Percentiles rank a stretch among this genome's conserved stretches.
Conservation (phyloP, 495 filamentous ascomycete genomes). For the Aspergillus asperescens region DNA sequence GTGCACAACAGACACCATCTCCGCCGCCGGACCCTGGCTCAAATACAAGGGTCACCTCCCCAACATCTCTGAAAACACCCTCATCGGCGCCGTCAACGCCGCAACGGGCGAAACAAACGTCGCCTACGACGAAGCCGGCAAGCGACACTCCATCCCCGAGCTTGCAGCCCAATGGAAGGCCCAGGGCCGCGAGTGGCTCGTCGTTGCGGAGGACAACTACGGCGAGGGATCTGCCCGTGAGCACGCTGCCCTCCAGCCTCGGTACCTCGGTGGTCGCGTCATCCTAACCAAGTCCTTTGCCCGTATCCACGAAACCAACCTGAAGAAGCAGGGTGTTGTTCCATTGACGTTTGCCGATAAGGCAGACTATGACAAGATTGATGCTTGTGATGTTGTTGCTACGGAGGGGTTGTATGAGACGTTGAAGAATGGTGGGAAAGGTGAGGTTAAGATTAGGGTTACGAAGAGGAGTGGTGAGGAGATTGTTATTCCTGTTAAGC, state of each 20-base stretch:
- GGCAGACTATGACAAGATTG: slow-evolving; percentile 78
- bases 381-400: slow-evolving; percentile 72
- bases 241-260: slow-evolving; percentile 93
- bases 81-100: slow-evolving; percentile 89
- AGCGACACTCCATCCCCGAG: slow-evolving; percentile 65
- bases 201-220: slow-evolving; percentile 97
- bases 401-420: slow-evolving; percentile 81
- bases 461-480: slow-evolving; percentile 59
- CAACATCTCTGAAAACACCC: slow-evolving; percentile 94
- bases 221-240: slow-evolving; percentile 93
- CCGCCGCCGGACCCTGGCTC: slow-evolving; percentile 93
- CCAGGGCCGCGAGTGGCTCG: slow-evolving; percentile 67
- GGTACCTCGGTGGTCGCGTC: slow-evolving; percentile 83
- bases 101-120: slow-evolving; percentile 88
- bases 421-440: slow-evolving; percentile 69
- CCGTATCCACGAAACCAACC: slow-evolving; percentile 95
- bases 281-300: slow-evolving; percentile 91
- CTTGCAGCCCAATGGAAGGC: slow-evolving; percentile 77
- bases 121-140: slow-evolving; percentile 76
- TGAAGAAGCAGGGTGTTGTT: slow-evolving; percentile 98
- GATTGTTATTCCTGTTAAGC: slow-evolving; percentile 50
- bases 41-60: slow-evolving; percentile 99
- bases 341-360: slow-evolving; percentile 83
- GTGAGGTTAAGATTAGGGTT: slow-evolving; percentile 65
- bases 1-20: slow-evolving; percentile 98